phyloP scores from a whole-genome alignment of 306 rosid species.

The Trifolium fragiferum region DNA sequence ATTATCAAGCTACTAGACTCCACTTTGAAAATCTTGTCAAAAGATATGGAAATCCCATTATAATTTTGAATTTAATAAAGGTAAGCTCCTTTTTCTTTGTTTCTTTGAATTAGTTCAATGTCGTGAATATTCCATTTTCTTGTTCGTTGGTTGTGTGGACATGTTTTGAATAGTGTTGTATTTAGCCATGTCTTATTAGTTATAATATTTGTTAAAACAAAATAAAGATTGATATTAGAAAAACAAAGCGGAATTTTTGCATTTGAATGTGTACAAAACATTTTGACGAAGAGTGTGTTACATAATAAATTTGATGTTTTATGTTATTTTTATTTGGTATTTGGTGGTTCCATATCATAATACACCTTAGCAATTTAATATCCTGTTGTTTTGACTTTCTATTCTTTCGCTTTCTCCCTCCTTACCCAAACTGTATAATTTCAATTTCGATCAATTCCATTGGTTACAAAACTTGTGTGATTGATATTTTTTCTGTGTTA shows the following conservation, averaged over 20 bases:
- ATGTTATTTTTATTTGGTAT: conserved; percentile 6
- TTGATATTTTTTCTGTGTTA: conserved; percentile 21
- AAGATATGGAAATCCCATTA: conserved; percentile 95
- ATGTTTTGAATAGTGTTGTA: background rate
- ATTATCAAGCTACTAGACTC: conserved; percentile 83
- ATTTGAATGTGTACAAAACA: conserved; percentile 8
- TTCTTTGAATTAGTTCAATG: background rate
- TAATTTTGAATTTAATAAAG: conserved; percentile 94
- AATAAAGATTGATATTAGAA: background rate
- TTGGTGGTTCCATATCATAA: conserved; percentile 5
- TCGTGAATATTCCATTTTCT: conserved; percentile 20
- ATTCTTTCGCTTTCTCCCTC: conserved; percentile 3
- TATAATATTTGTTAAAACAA: conserved; percentile 11
- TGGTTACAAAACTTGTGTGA: conserved; percentile 17
- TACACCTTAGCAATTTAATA: background rate
- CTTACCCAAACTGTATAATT: conserved; percentile 9
- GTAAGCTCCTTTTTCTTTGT: conserved; percentile 44
- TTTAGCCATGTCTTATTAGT: conserved; percentile 32
- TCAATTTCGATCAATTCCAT: background rate
- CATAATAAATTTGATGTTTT: conserved; percentile 2
- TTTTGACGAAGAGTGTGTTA: conserved; percentile 7
- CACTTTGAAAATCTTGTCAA: conserved; percentile 88
- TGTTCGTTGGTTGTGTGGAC: conserved; percentile 21
- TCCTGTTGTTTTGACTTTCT: background rate
- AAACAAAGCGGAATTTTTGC: conserved; percentile 24